Conservation (phyloP, 148 eudicot species). For the Fagopyrum tataricum region DNA sequence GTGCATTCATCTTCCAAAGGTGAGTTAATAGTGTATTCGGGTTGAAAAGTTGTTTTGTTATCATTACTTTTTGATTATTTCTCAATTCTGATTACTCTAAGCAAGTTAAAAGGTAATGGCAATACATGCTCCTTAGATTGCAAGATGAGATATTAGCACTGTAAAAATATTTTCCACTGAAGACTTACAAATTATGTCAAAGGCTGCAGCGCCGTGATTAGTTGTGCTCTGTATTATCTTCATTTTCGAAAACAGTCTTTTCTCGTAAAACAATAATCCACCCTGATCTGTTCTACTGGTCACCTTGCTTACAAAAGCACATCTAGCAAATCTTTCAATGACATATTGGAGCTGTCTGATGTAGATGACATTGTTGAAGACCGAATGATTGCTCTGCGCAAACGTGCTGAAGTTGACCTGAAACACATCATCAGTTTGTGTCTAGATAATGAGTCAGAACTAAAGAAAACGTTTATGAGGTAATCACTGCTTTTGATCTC, state of each 20-base stretch:
- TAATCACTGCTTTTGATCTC: slow-evolving; percentile 18
- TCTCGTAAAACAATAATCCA: neutral
- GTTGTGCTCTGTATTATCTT: neutral
- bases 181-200: neutral
- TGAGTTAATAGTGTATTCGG: slow-evolving; percentile 20
- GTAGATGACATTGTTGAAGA: slow-evolving; percentile 82
- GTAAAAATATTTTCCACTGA: neutral
- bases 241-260: neutral
- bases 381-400: slow-evolving; percentile 75
- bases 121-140: neutral
- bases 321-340: neutral
- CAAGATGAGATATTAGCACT: neutral
- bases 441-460: slow-evolving; percentile 41
- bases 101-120: neutral
- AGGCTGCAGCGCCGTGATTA: neutral
- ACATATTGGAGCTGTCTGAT: slow-evolving; percentile 18
- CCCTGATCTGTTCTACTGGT: neutral
- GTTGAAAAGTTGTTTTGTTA: neutral
- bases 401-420: slow-evolving; percentile 90
- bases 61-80: slow-evolving; percentile 2
- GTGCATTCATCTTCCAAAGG: slow-evolving; percentile 52
- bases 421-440: slow-evolving; percentile 54
- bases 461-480: slow-evolving; percentile 75
- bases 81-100: neutral
- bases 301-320: neutral